These are phyloP conservation scores for Nicotiana knightiana DNA, from an alignment of 257 asterid species.

Conservation along the genomic window DNA sequence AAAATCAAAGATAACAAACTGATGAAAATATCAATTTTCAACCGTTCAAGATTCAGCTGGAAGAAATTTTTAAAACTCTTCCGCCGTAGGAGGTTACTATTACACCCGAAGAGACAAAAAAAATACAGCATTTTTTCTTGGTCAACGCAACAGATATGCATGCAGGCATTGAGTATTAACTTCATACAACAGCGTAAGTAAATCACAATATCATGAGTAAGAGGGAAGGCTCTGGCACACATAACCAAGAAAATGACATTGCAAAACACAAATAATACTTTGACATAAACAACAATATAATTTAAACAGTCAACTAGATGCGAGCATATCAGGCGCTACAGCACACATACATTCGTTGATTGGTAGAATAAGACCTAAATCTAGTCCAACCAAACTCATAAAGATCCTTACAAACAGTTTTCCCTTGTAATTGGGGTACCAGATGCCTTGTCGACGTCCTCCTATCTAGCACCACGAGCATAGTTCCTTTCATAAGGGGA, in stretches of 20 bases:
- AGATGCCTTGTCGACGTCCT: neutral
- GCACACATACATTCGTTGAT: neutral
- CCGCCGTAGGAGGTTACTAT: neutral
- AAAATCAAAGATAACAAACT: too few relatives aligned
- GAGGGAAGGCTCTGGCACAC: neutral
- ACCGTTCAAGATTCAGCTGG: neutral
- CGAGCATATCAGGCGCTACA: neutral
- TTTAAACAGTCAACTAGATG: neutral
- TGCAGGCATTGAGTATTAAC: neutral
- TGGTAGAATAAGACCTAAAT: neutral
- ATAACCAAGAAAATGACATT: neutral
- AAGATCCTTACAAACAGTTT: neutral
- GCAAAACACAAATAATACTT: neutral
- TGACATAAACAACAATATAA: neutral
- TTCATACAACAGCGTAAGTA: neutral
- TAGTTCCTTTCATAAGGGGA: slow-evolving; percentile 20
- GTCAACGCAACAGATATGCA: neutral
- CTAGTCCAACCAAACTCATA: neutral
- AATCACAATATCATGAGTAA: neutral
- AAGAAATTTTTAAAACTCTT: neutral
- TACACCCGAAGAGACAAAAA: neutral
- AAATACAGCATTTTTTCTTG: too few relatives aligned
- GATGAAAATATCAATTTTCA: too few relatives aligned
- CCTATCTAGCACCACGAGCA: slow-evolving; percentile 14
- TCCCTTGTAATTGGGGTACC: neutral